Base-by-base conservation (phyloP, 306 rosid genomes). In the Lathyrus sativus region DNA sequence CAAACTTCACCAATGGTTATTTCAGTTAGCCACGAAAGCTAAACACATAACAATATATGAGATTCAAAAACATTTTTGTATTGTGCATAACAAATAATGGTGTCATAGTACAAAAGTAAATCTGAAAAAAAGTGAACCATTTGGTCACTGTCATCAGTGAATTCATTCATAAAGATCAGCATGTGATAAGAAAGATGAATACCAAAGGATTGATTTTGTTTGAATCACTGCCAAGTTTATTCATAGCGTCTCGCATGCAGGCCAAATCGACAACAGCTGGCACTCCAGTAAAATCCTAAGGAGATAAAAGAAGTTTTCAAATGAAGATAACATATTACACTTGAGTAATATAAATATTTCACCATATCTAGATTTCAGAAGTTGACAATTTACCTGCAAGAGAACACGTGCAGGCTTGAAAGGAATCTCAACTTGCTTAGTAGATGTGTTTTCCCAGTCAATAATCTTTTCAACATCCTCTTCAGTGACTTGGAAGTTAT, bases 171-270 rank as follows among this genome's bases (percentile, higher is more conserved):
- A 51, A 59, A 65, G 61, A 67, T 18, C 43, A 12, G 9, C n/a
- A 17, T 50, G 29, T 22, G 31, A 65, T 17, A 67, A 74, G 68
- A 67, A 69, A 31, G 46, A 70, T 28, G 55, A 60, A 45, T 83
- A 89, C 98, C 91, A 92, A 72, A n/a, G 98, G 98, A 77, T 92
- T 89, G 39, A 92, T 92, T 81, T 89, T 89, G 72, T 89, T 76
- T 33, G 98, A 89, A 83, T 92, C 91, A 59, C 96, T 85, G 45
- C 98, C 95, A 57, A 92, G 96, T 55, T 77, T 87, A 85, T 89
- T 92, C 98, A 92, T 86, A 66, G 98, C 98, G 57, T 92, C 96
- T 29, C 96, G 95, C 98, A 92, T 92, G 56, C 95, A 90, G 50
- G 98, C 96, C 48, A 92, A 89, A 76, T 92, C 98, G 43, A 92